phyloP scores from a whole-genome alignment of 2,329 filamentous ascomycete genomes.

The Apiospora aurea region DNA sequence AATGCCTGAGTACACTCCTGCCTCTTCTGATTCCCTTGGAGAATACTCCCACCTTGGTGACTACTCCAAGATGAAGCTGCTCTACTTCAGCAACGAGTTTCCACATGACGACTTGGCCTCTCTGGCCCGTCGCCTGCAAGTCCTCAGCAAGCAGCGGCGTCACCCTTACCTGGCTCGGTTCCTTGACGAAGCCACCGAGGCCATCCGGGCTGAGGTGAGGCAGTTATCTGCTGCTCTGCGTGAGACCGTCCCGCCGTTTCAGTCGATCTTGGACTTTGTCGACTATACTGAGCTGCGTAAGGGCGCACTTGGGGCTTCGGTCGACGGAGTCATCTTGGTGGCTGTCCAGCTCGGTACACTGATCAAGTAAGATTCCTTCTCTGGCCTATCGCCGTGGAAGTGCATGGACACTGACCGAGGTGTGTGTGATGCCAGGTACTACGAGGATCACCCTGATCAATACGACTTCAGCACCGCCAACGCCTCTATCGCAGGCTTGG shows the following conservation, averaged over 20 bases:
- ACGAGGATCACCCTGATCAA: constrained; percentile 37
- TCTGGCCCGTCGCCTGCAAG: constrained; percentile 48
- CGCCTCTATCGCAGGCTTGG: constrained; percentile 48
- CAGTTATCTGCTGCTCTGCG: constrained; percentile 39
- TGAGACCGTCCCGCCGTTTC: constrained; percentile 45
- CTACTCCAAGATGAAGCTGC: constrained; percentile 40
- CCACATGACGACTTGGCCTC: constrained; percentile 51
- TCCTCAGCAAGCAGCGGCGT: constrained; percentile 47
- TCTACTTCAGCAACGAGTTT: constrained; percentile 58
- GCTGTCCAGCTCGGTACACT: constrained; percentile 49
- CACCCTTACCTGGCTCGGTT: constrained; percentile 49
- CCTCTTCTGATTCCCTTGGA: constrained; percentile 16
- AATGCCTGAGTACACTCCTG: constrained; percentile 20
- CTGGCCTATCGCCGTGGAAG: too few relatives aligned
- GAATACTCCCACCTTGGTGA: constrained; percentile 24
- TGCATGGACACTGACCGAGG: not conserved
- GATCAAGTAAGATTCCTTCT: constrained; percentile 48
- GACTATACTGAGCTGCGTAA: constrained; percentile 51
- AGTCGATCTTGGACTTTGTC: constrained; percentile 44
- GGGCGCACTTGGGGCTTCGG: constrained; percentile 50
- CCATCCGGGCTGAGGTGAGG: constrained; percentile 48
- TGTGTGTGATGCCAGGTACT: constrained; percentile 35
- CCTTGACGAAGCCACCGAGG: constrained; percentile 47
- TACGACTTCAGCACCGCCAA: constrained; percentile 35
- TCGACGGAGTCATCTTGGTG: constrained; percentile 53